Base-by-base conservation (phyloP, 2,329 filamentous ascomycete genomes). In the Byssoonygena ceratinophila region DNA sequence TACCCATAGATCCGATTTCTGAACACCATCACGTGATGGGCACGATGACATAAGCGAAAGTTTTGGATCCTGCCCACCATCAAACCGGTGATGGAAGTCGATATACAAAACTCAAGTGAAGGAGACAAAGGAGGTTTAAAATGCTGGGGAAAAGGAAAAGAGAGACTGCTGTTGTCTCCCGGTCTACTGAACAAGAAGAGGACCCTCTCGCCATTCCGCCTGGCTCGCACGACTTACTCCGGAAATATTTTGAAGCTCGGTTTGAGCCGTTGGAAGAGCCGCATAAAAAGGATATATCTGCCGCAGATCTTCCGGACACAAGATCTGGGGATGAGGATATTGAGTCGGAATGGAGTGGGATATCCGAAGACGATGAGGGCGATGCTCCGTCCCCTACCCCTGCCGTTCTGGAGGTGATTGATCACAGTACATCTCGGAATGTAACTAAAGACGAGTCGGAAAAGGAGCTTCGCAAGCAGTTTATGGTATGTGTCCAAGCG, bases 231-330 rank as follows among this genome's bases (percentile, higher is more conserved):
- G 87, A 84, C 52, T 78, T 90, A 54, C 87, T 98, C 63, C 82
- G 83, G 54, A 81, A 80, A 60, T 85, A 91, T 65, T 97, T 97
- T 64, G 92, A 96, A 70, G 80, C 87, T 25, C 83, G 85, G 64
- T 97, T 96, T 72, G 80, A 82, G 64, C 88, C 91, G 7, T 68
- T 95, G 36, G 74, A 74, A 37, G 66, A 68, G 2, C 63, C 68
- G 37, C 48, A 47, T 12, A 52, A 54, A 32, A 58, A 52, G 32
- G 37, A 55, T 12, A 39, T 50, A 9, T 58, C 63, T 18, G 53
- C 51, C 27, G 56, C 60, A 16, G 53, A 48, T 23, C n/a, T 6
- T 20, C 50, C 54, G 9, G 55, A 57, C 29, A 50, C 55, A 37
- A 54, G 31, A 9, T 6, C 50, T 20, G 61, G 65, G 2, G 52